phyloP scores from a whole-genome alignment of 169 alveolate genomes.

The Eimeria zaria region DNA sequence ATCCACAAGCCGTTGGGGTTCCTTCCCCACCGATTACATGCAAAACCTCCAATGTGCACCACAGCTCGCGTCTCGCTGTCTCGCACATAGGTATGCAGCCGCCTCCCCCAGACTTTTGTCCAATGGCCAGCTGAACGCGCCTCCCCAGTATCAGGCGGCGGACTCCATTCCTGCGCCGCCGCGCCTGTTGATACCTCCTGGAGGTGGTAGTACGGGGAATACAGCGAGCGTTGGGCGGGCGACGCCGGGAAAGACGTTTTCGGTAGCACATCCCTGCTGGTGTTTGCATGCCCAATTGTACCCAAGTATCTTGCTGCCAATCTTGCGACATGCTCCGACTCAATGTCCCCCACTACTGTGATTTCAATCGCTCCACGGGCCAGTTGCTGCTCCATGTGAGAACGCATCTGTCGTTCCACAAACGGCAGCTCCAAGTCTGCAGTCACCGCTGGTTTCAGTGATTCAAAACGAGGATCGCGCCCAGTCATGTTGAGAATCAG shows the following conservation, averaged over 20 bases:
- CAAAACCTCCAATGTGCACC: constrained; percentile 91
- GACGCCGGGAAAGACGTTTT: neutral
- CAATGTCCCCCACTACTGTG: constrained; percentile 79
- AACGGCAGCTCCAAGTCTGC: constrained; percentile 12
- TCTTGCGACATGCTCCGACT: constrained; percentile 16
- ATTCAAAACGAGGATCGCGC: constrained; percentile 76
- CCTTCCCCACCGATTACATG: constrained; percentile 92
- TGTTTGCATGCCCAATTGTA: constrained; percentile 1
- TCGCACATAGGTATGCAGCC: constrained; percentile 77
- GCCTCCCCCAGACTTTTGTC: constrained; percentile 67
- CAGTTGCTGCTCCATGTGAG: constrained; percentile 36
- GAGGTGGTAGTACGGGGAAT: constrained; percentile 34
- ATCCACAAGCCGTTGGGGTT: constrained; percentile 91
- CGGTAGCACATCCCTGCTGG: neutral
- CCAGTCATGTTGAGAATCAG: constrained; percentile 75
- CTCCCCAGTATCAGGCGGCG: neutral
- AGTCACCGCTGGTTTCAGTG: constrained; percentile 41
- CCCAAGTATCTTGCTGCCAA: constrained; percentile 77
- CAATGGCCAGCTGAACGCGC: constrained; percentile 39
- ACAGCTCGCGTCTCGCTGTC: constrained; percentile 93
- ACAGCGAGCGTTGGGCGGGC: constrained; percentile 1
- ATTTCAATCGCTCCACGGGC: constrained; percentile 56
- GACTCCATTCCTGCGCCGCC: constrained; percentile 7
- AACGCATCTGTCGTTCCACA: constrained; percentile 45
- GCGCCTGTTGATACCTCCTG: constrained; percentile 8